Percentiles rank a stretch among this genome's conserved stretches.
These are phyloP conservation scores for Amanita rubescens DNA, from an alignment of 768 basidiomycete genomes.

Conservation along the genomic window DNA sequence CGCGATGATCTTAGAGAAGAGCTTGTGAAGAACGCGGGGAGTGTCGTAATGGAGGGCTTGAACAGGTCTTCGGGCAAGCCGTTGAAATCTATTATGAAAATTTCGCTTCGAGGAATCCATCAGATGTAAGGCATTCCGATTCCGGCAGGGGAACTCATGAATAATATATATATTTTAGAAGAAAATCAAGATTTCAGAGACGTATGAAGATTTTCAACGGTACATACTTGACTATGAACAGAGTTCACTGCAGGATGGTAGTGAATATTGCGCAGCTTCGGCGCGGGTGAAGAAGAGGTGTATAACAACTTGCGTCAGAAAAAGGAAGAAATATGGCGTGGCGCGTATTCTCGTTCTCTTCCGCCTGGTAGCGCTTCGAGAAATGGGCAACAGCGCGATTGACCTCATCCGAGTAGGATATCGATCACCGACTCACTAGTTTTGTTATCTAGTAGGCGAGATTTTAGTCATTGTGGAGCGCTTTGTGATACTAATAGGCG, in stretches of 20 bases:
- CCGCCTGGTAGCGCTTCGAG: too few species aligned
- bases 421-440: too few species aligned
- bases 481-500: too few species aligned
- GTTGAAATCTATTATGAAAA: not conserved
- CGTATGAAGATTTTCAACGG: not conserved
- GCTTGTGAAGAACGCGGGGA: not conserved
- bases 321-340: not conserved
- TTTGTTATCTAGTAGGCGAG: too few species aligned
- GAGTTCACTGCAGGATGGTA: not conserved
- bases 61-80: not conserved
- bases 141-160: not conserved
- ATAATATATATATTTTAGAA: not conserved
- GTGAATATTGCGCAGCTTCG: not conserved
- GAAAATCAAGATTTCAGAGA: not conserved
- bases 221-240: not conserved
- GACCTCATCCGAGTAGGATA: too few species aligned
- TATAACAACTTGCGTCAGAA: not conserved
- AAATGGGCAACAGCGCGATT: too few species aligned
- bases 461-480: too few species aligned
- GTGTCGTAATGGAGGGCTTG: not conserved
- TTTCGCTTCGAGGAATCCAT: not conserved
- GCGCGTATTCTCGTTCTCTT: too few species aligned
- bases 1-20: not conserved
- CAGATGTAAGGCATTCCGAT: not conserved
- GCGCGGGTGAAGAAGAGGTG: not conserved